Evolutionary conservation across 1,284 basidiomycete species (phyloP), one percentile per base, ranked within the genome.

Genomic region (Tilletiopsis washingtonensis): DNA sequence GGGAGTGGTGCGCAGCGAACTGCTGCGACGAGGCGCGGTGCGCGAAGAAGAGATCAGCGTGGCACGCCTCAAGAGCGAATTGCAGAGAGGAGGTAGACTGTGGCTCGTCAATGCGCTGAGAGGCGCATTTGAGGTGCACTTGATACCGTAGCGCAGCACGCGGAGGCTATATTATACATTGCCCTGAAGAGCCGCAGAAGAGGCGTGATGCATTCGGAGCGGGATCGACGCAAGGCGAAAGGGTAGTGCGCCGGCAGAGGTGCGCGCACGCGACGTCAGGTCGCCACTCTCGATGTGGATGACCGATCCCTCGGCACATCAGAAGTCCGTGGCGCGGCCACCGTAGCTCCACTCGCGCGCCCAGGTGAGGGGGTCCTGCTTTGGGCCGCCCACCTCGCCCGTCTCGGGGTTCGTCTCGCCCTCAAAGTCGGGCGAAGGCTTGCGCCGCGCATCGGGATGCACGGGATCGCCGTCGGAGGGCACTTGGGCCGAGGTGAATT

Each of bases 321-420:
- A 72, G 47, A 69, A 73, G 43, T 73, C 70, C 15, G 65, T 67
- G 1, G 69, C 67, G 21, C 72, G 57, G 0, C 73, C 73, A 14
- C 67, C 72, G 41, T 65, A 74, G 2, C 64, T 63, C 72, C 72
- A 74, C 39, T 74, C 73, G 40, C 59, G 56, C 27, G 65, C 57
- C 59, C 70, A 72, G 24, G 54, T 68, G 49, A 81, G 74, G 17
- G 80, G 80, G 61, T 81, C 79, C 17, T 74, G 73, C 68, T 81
- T 81, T 1, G 80, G 80, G 0, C 80, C 80, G 0, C 79, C 79
- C 6, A 76, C 59, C 61, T 81, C 80, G 15, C 80, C 80, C 26
- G 80, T 81, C 17, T 62, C 62, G 3, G 80, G 80, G 62, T 81
- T 80, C 1, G 64, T 61, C 7, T 80, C 78, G 4, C 80, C 80